phyloP scores from a whole-genome alignment of 2,329 filamentous ascomycete genomes.

The Eutypella sp. region DNA sequence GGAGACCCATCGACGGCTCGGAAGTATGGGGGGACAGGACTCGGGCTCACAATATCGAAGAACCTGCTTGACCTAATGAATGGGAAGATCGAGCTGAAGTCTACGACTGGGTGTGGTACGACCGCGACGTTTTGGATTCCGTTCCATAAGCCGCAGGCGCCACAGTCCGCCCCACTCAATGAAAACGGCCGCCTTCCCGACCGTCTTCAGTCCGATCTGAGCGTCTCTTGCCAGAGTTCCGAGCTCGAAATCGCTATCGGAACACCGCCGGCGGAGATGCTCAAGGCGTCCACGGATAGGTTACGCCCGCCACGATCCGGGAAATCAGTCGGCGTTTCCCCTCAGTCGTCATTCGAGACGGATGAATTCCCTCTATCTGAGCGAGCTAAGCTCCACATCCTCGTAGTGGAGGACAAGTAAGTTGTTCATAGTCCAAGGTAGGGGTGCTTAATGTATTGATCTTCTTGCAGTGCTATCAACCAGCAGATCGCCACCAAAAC shows the following conservation, averaged over 20 bases:
- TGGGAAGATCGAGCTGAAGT: constrained; percentile 67
- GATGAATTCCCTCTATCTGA: constrained; percentile 51
- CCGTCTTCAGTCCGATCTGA: constrained; percentile 58
- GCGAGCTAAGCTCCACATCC: constrained; percentile 59
- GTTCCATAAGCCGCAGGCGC: constrained; percentile 63
- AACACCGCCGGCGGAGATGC: constrained; percentile 34
- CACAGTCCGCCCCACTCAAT: constrained; percentile 45
- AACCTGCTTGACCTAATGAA: constrained; percentile 76
- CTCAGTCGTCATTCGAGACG: constrained; percentile 24
- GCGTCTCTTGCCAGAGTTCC: constrained; percentile 62
- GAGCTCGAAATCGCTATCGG: constrained; percentile 49
- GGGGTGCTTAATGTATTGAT: constrained; percentile 8
- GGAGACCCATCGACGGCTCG: constrained; percentile 75
- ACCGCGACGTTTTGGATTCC: constrained; percentile 73
- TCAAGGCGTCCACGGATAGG: constrained; percentile 19
- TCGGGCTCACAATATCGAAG: constrained; percentile 77
- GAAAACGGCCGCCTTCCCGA: constrained; percentile 63
- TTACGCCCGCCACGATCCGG: constrained; percentile 21
- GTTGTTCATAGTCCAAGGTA: constrained; percentile 20
- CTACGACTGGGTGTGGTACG: constrained; percentile 62
- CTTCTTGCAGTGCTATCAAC: constrained; percentile 51
- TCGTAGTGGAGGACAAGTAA: constrained; percentile 79
- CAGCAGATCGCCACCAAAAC: constrained; percentile 74
- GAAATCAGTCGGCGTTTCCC: constrained; percentile 30
- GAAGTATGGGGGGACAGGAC: constrained; percentile 72